These are phyloP conservation scores for Lachancea waltii DNA, from an alignment of 805 yeast species.

Conservation along the genomic window DNA sequence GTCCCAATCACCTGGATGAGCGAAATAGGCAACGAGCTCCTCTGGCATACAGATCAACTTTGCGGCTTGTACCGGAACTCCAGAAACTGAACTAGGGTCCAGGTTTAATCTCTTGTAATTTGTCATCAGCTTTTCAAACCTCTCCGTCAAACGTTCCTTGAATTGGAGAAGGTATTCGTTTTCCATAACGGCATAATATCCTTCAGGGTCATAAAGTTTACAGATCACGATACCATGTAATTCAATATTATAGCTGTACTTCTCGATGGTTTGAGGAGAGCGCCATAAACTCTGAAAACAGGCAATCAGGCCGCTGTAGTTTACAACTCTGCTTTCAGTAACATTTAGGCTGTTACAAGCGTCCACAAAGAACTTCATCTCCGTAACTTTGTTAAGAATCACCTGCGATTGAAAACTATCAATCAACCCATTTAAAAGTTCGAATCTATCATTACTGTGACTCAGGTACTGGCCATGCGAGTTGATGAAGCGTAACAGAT, in stretches of 20 bases:
- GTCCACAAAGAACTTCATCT: conserved; percentile 30
- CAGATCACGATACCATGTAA: conserved; percentile 32
- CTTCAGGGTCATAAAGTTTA: conserved; percentile 34
- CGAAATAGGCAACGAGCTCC: conserved; percentile 20
- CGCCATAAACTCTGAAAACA: conserved; percentile 30
- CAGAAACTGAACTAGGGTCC: conserved; percentile 22
- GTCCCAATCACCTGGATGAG: conserved; percentile 32
- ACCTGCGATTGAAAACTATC: conserved; percentile 21
- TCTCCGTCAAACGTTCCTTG: conserved; percentile 26
- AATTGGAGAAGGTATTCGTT: conserved; percentile 27
- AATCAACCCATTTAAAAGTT: conserved; percentile 27
- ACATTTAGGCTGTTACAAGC: conserved; percentile 19
- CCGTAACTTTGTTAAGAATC: conserved; percentile 20
- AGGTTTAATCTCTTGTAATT: conserved; percentile 24
- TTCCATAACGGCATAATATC: conserved; percentile 24
- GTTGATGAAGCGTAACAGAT: conserved; percentile 30
- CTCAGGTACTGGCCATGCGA: conserved; percentile 30
- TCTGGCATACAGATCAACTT: conserved; percentile 21
- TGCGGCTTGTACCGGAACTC: conserved; percentile 26
- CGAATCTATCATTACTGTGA: conserved; percentile 18
- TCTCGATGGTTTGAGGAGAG: conserved; percentile 22
- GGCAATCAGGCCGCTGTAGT: conserved; percentile 30
- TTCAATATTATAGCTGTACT: conserved; percentile 25
- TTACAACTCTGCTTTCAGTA: conserved; percentile 14
- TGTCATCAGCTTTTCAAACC: conserved; percentile 21